Percentiles rank a stretch among this genome's conserved stretches.
Evolutionary conservation across 164 flowering plant species (phyloP).

Genomic region (Umbellularia californica): DNA sequence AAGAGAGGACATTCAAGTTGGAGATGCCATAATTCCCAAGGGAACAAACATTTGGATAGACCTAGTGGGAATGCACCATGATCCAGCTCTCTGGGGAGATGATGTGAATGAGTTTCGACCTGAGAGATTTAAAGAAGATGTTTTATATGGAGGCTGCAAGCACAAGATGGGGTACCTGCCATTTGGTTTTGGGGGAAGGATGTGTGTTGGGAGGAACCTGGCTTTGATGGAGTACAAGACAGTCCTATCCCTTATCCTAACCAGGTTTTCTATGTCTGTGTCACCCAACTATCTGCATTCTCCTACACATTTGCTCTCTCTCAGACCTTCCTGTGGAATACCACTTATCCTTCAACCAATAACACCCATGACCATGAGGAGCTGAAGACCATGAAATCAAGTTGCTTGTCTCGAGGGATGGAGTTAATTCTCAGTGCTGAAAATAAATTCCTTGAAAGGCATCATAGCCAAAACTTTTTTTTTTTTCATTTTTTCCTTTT

Average conservation of each 20-base stretch:
- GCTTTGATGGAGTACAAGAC: slow-evolving; percentile 73
- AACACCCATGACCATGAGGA: not conserved
- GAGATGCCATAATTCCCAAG: slow-evolving; percentile 43
- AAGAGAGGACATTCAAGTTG: slow-evolving; percentile 56
- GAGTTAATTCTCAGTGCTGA: too few species aligned
- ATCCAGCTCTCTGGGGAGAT: slow-evolving; percentile 64
- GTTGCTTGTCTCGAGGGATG: too few species aligned
- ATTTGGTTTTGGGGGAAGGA: slow-evolving; percentile 90
- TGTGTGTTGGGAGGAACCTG: slow-evolving; percentile 76
- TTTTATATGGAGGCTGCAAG: slow-evolving; percentile 68
- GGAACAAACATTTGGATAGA: slow-evolving; percentile 97
- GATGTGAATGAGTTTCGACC: slow-evolving; percentile 76
- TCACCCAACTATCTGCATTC: slow-evolving; percentile 67
- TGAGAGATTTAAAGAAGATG: slow-evolving; percentile 62
- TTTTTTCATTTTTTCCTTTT: too few species aligned
- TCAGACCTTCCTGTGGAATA: slow-evolving; percentile 59
- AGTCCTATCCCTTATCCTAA: slow-evolving; percentile 48
- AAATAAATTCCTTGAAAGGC: too few species aligned
- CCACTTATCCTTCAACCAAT: slow-evolving; percentile 55
- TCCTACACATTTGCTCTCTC: slow-evolving; percentile 60
- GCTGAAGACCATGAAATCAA: too few species aligned
- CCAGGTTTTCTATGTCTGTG: slow-evolving; percentile 58
- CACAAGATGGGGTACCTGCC: slow-evolving; percentile 89
- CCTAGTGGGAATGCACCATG: slow-evolving; percentile 75
- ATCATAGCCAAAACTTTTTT: too few species aligned